Conservation (phyloP, 2,329 filamentous ascomycete genomes). For the Neonectria punicea region DNA sequence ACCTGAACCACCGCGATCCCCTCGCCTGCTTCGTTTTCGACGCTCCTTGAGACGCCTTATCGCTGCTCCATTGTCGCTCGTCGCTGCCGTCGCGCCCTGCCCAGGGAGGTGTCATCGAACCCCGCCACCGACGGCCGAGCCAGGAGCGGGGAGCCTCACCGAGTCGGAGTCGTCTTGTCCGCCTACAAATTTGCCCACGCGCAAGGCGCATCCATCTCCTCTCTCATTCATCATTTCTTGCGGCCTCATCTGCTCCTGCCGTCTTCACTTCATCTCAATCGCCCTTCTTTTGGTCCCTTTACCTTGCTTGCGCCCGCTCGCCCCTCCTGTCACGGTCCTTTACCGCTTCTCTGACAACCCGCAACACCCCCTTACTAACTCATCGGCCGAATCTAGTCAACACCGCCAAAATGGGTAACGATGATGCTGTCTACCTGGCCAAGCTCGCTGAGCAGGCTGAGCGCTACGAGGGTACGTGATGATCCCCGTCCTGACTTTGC, state of each 20-base stretch:
- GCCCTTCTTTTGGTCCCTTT: conserved; percentile 26
- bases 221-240: conserved; percentile 28
- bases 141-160: conserved; percentile 46
- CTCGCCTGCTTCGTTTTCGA: conserved; percentile 23
- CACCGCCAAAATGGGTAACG: conserved; percentile 89
- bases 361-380: conserved; percentile 41
- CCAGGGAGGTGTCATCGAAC: conserved; percentile 37
- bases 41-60: conserved; percentile 22
- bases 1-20: conserved; percentile 29
- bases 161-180: conserved; percentile 36
- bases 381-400: conserved; percentile 38
- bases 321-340: conserved; percentile 20
- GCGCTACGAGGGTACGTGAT: conserved; percentile 93
- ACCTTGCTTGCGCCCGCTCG: conserved; percentile 33
- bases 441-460: conserved; percentile 99
- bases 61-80: conserved; percentile 17
- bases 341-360: conserved; percentile 34
- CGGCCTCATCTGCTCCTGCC: conserved; percentile 25
- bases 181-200: conserved; percentile 30
- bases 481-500: conserved; percentile 6
- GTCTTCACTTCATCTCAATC: conserved; percentile 25
- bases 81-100: conserved; percentile 25
- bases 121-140: conserved; percentile 42
- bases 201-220: conserved; percentile 40
- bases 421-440: conserved; percentile 99